Evolutionary conservation across 495 filamentous ascomycete genomes (phyloP).

Genomic region (Podospora didyma): DNA sequence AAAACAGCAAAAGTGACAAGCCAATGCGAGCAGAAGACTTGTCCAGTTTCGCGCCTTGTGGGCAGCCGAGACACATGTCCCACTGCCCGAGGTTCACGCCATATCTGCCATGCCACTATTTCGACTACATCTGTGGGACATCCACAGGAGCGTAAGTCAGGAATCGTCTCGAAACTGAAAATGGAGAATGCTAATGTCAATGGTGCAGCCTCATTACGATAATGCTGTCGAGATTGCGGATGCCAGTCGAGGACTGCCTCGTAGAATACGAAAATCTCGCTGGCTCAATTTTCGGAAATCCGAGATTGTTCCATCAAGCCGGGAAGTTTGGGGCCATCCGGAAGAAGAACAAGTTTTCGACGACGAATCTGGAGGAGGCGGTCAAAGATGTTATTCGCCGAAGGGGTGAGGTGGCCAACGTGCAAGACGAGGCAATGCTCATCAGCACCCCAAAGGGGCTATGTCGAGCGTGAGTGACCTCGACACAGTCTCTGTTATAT

Average conservation of each 20-base stretch:
- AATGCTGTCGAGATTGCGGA: background rate
- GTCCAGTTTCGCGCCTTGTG: background rate
- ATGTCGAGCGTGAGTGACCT: background rate
- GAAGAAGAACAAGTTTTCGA: background rate
- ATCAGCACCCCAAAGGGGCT: background rate
- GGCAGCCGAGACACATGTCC: background rate
- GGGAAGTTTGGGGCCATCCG: background rate
- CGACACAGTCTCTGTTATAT: too few relatives aligned
- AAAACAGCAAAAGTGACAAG: background rate
- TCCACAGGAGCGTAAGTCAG: constrained; percentile 1
- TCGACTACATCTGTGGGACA: background rate
- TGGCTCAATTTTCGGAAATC: background rate
- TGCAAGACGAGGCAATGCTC: background rate
- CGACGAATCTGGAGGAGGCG: background rate
- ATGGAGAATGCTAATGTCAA: too few relatives aligned
- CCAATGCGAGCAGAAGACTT: background rate
- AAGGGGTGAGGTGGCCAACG: background rate
- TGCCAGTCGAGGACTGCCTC: constrained; percentile 3
- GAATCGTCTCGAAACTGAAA: too few relatives aligned
- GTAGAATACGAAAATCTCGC: background rate
- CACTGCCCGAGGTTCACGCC: background rate
- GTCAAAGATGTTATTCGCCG: constrained; percentile 1
- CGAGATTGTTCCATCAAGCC: background rate
- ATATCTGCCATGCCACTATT: constrained; percentile 2
- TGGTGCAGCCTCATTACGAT: constrained; percentile 1